Evolutionary conservation across 2,329 filamentous ascomycete genomes (phyloP).

Genomic region (Aspergillus clavatus): DNA sequence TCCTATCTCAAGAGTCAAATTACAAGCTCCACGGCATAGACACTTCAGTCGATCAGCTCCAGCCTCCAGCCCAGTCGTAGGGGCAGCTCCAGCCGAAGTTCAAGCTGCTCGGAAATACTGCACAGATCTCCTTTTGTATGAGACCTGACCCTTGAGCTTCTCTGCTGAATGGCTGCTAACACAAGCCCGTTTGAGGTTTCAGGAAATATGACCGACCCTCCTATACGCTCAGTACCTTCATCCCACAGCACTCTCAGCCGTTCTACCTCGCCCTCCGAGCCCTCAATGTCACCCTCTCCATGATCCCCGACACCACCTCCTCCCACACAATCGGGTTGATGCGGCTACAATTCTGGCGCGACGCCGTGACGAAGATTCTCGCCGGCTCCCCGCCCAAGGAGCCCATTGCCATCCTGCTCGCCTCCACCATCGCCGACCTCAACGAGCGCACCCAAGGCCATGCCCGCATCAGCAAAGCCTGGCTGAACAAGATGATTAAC

Average conservation of each 20-base stretch:
- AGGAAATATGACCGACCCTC: slow-evolving; percentile 88
- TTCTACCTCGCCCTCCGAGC: slow-evolving; percentile 87
- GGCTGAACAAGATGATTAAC: slow-evolving; percentile 71
- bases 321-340: slow-evolving; percentile 81
- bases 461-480: slow-evolving; percentile 60
- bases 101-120: slow-evolving; percentile 55
- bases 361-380: slow-evolving; percentile 73
- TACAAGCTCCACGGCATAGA: slow-evolving; percentile 17
- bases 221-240: slow-evolving; percentile 77
- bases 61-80: slow-evolving; percentile 15
- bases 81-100: slow-evolving; percentile 45
- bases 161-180: background rate
- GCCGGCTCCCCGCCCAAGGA: slow-evolving; percentile 77
- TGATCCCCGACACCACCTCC: slow-evolving; percentile 83
- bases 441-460: slow-evolving; percentile 43
- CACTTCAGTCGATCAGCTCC: slow-evolving; percentile 22
- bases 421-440: slow-evolving; percentile 62
- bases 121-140: slow-evolving; percentile 52
- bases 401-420: slow-evolving; percentile 79
- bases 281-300: slow-evolving; percentile 86
- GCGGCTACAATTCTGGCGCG: slow-evolving; percentile 93
- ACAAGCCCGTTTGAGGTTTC: background rate
- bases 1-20: slow-evolving; percentile 1
- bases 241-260: slow-evolving; percentile 68
- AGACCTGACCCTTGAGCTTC: background rate